These are phyloP conservation scores for Aspergillus ochraceus DNA, from an alignment of 2,329 filamentous ascomycete genomes.

Conservation along the genomic window DNA sequence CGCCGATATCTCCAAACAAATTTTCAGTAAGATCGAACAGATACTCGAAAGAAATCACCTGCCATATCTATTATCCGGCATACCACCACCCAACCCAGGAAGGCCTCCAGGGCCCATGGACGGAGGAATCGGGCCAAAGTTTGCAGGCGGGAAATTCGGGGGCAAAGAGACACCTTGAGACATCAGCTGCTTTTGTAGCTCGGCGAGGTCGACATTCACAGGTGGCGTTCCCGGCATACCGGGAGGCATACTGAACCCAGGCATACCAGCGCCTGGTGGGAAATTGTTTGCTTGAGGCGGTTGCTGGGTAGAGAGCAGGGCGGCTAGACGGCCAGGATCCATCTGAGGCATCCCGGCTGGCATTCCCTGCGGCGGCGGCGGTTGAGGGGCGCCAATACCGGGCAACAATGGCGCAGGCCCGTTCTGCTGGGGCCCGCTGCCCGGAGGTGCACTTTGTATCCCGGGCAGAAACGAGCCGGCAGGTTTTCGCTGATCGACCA, in stretches of 20 bases:
- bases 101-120: conserved; percentile 27
- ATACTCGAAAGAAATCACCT: conserved; percentile 51
- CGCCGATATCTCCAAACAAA: conserved; percentile 5
- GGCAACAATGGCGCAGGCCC: conserved; percentile 47
- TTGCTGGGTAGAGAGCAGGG: conserved; percentile 49
- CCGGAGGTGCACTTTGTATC: conserved; percentile 61
- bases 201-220: conserved; percentile 38
- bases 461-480: conserved; percentile 54
- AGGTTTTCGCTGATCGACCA: conserved; percentile 87
- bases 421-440: conserved; percentile 48
- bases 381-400: conserved; percentile 48
- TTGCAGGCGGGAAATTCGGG: conserved; percentile 36
- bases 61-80: conserved; percentile 35
- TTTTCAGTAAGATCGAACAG: background rate
- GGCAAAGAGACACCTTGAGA: conserved; percentile 38
- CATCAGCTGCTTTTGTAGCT: conserved; percentile 40
- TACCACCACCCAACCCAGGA: conserved; percentile 36
- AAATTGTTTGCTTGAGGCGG: conserved; percentile 25
- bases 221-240: conserved; percentile 51
- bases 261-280: conserved; percentile 35
- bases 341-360: conserved; percentile 49
- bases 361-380: conserved; percentile 35
- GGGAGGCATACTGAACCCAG: conserved; percentile 41
- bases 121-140: conserved; percentile 40
- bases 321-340: conserved; percentile 43